These are phyloP conservation scores for Psilocybe azurescens DNA, from an alignment of 768 basidiomycete species.

Conservation along the genomic window DNA sequence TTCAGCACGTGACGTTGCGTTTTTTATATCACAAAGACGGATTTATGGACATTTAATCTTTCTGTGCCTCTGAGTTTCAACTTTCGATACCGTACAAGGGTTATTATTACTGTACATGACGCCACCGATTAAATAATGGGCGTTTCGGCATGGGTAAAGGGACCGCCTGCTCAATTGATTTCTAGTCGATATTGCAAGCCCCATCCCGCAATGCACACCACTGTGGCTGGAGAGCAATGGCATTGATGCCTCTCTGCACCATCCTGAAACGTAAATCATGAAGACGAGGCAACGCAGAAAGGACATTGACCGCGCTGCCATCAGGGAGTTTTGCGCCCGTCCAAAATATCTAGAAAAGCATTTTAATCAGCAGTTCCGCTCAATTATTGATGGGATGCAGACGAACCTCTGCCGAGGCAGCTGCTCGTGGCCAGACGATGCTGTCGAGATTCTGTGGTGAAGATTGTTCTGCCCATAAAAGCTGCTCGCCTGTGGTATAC, in stretches of 20 bases:
- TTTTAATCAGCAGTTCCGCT: neutral
- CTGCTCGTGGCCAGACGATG: slow-evolving; percentile 76
- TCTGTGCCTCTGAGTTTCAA: neutral
- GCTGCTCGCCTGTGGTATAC: slow-evolving; percentile 56
- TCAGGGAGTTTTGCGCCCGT: slow-evolving; percentile 53
- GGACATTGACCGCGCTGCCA: slow-evolving; percentile 43
- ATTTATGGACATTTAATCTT: neutral
- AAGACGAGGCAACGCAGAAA: slow-evolving; percentile 62
- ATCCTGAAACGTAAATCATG: slow-evolving; percentile 70
- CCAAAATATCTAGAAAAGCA: slow-evolving; percentile 62
- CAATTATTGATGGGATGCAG: neutral
- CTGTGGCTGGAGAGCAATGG: slow-evolving; percentile 67
- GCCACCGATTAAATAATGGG: no score
- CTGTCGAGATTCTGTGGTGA: slow-evolving; percentile 71
- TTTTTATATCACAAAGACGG: neutral
- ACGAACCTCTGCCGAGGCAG: slow-evolving; percentile 64
- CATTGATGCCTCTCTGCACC: slow-evolving; percentile 62
- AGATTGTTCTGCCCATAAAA: slow-evolving; percentile 79
- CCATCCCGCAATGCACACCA: slow-evolving; percentile 75
- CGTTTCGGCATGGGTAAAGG: neutral
- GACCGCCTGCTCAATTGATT: neutral
- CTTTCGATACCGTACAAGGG: no score
- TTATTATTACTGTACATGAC: no score
- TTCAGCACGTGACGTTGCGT: slow-evolving; percentile 67
- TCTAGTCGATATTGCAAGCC: slow-evolving; percentile 45